Evolutionary conservation across 2,329 filamentous ascomycete species (phyloP), one percentile per base, ranked within the genome.

Genomic region (Trichoderma sp.): DNA sequence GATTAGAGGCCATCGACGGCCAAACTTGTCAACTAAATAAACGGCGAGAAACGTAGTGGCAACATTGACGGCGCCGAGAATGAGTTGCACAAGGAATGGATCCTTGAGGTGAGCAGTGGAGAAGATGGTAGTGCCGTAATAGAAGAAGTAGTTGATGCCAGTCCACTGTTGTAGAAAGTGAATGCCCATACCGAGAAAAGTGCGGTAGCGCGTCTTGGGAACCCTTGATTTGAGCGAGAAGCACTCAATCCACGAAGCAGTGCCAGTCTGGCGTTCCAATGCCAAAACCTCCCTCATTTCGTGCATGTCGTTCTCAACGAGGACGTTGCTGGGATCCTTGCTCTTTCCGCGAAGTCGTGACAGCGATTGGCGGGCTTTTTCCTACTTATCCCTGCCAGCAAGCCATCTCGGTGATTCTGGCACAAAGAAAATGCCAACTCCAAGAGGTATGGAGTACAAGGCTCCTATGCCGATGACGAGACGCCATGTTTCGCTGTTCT

Each of bases 91-190:
- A 75, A 90, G 85, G 79, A 92, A 93, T 21, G 90, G 89, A 82
- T 94, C 92, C 2, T 88, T 82, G 64, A 94, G 87, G 76, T 92
- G 92, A 3, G 92, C 91, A 1, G 91, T 89, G 73, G 88, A 76
- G 82, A 95, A 95, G 80, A 95, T 89, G 11, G 89, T 90, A 9
- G 90, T 89, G n/a, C 89, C 89, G 80, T 93, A 94, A 83, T 91
- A 91, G 80, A 91, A 89, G 81, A 90, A 91, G 82, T 89, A 91
- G 82, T 90, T 90, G 72, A 89, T 78, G 82, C 84, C 92, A 0
- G 91, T 93, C 76, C 93, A 88, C 80, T 94, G 93, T 83, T 94
- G 92, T 6, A 93, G 84, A 76, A 90, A 90, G 77, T 93, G 91
- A 5, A 94, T 86, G 0, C 83, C 79, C 62, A 93, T 88, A 14